Evolutionary conservation across 2,329 filamentous ascomycete species (phyloP), one percentile per base, ranked within the genome.

Genomic region (Diaporthe sp.): DNA sequence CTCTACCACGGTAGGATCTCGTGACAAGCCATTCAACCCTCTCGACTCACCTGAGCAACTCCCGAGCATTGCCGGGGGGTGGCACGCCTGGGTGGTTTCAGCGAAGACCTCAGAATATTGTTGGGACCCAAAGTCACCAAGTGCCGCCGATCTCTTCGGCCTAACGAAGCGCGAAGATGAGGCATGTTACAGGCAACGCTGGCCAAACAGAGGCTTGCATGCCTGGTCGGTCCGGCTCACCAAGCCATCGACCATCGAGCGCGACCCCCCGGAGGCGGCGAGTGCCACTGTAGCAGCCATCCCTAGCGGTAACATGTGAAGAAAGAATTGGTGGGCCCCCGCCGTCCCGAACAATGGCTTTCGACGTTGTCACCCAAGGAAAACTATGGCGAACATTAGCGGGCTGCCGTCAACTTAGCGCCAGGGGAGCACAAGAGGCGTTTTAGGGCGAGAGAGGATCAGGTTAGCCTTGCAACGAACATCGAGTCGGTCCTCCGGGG

Each of bases 371-470:
- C 44, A 66, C 63, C 44, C 63, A 37, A 66, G 22, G 44, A 37
- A 66, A 66, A 51, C 63, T 37, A 66, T 51, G 63, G 63, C 63
- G 63, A 66, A 51, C 30, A 66, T 51, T 66, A 66, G 63, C 44
- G 63, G 63, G 44, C 63, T 51, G 27, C 61, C 27, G 32, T 68
- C 32, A 68, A 68, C 44, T 53, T 68, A 68, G 63, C 47, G 63
- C 61, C 63, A 53, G 63, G 63, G 63, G 63, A 68, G 63, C 63
- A 51, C 47, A 39, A 39, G 44, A 39, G n/a, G 22, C 19, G 22
- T 37, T 53, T 53, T 35, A 37, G 63, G n/a, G 63, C n/a, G 63
- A 66, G 63, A 39, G 44, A 51, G 32, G 22, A 51, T 51, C 44
- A 39, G 44, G 44, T 47, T 66, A 66, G 63, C 63, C 63, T 66